Evolutionary conservation across 176 grass and related monocot genomes (phyloP).

Genomic region (Musa beccarii): DNA sequence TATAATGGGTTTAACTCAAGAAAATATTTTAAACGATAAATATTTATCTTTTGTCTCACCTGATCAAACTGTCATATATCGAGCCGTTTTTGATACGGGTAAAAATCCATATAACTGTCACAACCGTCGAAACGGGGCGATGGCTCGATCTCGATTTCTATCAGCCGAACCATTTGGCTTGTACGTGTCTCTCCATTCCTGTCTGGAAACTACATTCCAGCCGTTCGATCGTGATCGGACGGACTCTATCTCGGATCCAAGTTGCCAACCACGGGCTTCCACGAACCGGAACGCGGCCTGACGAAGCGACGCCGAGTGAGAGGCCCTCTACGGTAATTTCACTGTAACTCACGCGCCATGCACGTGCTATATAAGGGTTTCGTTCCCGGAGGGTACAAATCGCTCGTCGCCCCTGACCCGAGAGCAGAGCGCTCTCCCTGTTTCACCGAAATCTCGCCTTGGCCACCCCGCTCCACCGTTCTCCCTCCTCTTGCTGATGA

Average conservation of each 20-base stretch:
- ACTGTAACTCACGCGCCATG: neutral
- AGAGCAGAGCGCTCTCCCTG: neutral
- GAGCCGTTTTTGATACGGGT: no score
- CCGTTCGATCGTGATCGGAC: neutral
- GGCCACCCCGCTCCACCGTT: no score
- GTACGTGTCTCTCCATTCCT: no score
- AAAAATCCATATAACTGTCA: no score
- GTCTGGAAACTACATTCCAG: neutral
- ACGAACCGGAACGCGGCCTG: no score
- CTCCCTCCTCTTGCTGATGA: neutral
- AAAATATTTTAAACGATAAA: no score
- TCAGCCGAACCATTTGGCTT: no score
- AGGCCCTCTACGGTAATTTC: neutral
- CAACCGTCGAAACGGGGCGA: no score
- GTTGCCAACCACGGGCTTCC: no score
- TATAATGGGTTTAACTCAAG: no score
- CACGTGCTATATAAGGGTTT: slow-evolving; percentile 11
- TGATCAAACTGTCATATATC: no score
- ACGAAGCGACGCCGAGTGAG: neutral
- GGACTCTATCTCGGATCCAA: neutral
- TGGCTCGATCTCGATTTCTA: neutral
- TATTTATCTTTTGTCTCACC: no score
- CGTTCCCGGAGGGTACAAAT: neutral
- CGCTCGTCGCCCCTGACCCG: neutral
- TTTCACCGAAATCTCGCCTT: neutral